Evolutionary conservation across 805 yeast species (phyloP).

Genomic region (Millerozyma acaciae): DNA sequence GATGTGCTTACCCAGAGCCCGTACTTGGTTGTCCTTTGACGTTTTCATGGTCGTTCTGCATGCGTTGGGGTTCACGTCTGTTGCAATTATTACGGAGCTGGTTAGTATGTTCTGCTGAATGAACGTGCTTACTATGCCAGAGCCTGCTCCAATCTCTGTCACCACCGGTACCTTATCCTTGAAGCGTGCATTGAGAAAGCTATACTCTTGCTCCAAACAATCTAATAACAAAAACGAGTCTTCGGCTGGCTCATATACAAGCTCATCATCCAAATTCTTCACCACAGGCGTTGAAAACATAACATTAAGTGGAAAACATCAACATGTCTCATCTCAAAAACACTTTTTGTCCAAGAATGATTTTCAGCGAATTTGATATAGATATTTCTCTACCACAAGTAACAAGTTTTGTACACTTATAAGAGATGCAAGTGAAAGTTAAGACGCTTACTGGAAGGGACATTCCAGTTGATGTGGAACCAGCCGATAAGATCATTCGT

Average conservation of each 20-base stretch:
- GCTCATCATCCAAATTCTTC: slow-evolving; percentile 51
- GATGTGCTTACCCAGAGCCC: not conserved
- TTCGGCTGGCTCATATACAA: slow-evolving; percentile 92
- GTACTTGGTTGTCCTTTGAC: slow-evolving; percentile 14
- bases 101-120: slow-evolving; percentile 55
- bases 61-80: slow-evolving; percentile 82
- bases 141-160: slow-evolving; percentile 86
- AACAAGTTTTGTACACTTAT: too few relatives aligned
- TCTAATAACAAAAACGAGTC: slow-evolving; percentile 86
- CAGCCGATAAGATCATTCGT: slow-evolving; percentile 60
- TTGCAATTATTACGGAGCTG: slow-evolving; percentile 52
- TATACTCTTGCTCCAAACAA: slow-evolving; percentile 60
- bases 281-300: slow-evolving; percentile 84
- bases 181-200: slow-evolving; percentile 23
- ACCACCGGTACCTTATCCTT: slow-evolving; percentile 45
- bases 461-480: slow-evolving; percentile 72
- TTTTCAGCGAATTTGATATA: not conserved
- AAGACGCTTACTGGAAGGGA: slow-evolving; percentile 82
- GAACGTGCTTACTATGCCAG: slow-evolving; percentile 85
- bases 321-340: too few relatives aligned
- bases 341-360: not conserved
- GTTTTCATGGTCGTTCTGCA: slow-evolving; percentile 42
- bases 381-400: too few relatives aligned
- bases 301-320: not conserved
- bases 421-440: slow-evolving; percentile 60